Base-by-base conservation (phyloP, 306 rosid genomes). In the Echinosophora koreensis region DNA sequence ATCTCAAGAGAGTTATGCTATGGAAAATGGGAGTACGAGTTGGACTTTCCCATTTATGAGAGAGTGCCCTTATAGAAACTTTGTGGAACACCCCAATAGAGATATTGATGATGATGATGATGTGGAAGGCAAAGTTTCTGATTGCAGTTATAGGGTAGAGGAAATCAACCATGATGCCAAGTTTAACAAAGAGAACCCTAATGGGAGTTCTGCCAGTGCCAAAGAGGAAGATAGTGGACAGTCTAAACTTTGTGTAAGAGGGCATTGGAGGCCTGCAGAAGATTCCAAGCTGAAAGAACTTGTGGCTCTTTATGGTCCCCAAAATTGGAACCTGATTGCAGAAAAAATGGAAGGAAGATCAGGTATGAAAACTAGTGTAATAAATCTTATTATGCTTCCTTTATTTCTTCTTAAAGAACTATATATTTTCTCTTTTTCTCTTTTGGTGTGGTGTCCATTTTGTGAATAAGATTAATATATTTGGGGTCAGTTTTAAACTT, bases 211-310 rank as follows among this genome's bases (percentile, higher is more conserved):
- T 52, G 50, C 44, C 1, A 72, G 78, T 38, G 87, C 84, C 68
- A 84, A 85, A 64, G 90, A 85, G 41, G 74, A 66, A 42, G 82
- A 81, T 66, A 76, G 69, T 51, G 97, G 87, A 3, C 98, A 90
- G 74, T 87, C 94, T 15, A 96, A 87, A 61, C 94, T 91, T 3
- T 91, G 97, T 85, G 90, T 93, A 50, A 93, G 99, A 85, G 99
- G 99, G 22, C 99, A 96, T 86, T 96, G 99, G 99, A 86, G 99
- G 69, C 99, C 99, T 5, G 99, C 98, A 3, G 99, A 96, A 81
- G 99, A 96, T 73, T 61, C 96, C 11, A 96, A 92, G 90, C 89
- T 96, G 15, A 96, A 91, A 82, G 99, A 96, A 37, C 97, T 96
- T 34, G 99, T 96, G 0, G 85, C 96, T 49, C 93, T 89, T 37